Evolutionary conservation across 2,329 filamentous ascomycete genomes (phyloP).

Genomic region (Phoma sp.): DNA sequence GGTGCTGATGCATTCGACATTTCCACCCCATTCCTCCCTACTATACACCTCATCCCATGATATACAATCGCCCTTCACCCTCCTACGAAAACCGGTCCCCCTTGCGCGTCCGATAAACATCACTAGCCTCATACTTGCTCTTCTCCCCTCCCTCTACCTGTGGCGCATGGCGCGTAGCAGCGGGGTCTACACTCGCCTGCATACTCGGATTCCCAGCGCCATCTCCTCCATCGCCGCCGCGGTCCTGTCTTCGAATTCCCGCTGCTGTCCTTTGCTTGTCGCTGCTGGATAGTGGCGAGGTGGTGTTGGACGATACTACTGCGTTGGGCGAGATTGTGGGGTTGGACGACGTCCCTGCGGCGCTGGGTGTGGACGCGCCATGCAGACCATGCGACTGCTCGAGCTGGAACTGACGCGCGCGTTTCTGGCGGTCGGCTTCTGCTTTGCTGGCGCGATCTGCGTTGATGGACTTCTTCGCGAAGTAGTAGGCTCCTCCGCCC

Average conservation of each 20-base stretch:
- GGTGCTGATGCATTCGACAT: too few species aligned
- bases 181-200: slow-evolving; percentile 79
- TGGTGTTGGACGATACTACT: slow-evolving; percentile 12
- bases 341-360: slow-evolving; percentile 7
- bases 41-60: too few species aligned
- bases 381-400: slow-evolving; percentile 30
- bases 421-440: slow-evolving; percentile 53
- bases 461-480: slow-evolving; percentile 94
- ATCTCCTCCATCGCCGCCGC: slow-evolving; percentile 1
- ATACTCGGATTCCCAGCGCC: slow-evolving; percentile 65
- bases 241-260: slow-evolving; percentile 6
- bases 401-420: slow-evolving; percentile 39
- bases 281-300: slow-evolving; percentile 15
- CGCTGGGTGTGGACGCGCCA: background rate
- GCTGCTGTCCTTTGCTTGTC: background rate
- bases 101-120: slow-evolving; percentile 77
- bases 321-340: slow-evolving; percentile 20
- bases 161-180: slow-evolving; percentile 81
- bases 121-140: slow-evolving; percentile 85
- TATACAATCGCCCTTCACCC: too few species aligned
- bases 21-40: too few species aligned
- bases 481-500: slow-evolving; percentile 91
- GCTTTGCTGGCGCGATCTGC: slow-evolving; percentile 80
- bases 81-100: slow-evolving; percentile 76
- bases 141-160: slow-evolving; percentile 73